A percentile compares a stretch with the other conserved stretches of the same genome.
Conservation (phyloP, 495 filamentous ascomycete genomes). For the Acidomyces sp. region DNA sequence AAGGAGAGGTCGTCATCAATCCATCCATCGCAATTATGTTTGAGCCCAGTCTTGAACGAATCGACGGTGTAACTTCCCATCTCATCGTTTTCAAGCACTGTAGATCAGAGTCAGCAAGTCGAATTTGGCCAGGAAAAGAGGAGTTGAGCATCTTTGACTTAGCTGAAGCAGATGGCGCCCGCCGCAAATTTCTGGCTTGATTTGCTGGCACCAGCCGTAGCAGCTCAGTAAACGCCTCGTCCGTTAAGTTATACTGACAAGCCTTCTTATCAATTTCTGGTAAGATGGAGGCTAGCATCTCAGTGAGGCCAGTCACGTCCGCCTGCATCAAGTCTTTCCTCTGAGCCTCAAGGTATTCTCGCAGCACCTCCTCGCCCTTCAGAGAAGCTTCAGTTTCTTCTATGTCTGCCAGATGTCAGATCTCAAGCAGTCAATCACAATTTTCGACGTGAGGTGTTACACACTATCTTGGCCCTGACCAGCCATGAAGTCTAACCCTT, state of each 20-base stretch:
- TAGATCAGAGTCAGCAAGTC: not conserved
- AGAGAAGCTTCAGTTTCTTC: conserved; percentile 13
- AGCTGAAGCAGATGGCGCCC: too few relatives aligned
- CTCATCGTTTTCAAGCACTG: conserved; percentile 2
- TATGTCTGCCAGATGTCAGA: conserved; percentile 6
- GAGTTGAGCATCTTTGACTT: too few relatives aligned
- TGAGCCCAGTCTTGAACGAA: conserved; percentile 12
- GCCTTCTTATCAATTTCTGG: conserved; percentile 15
- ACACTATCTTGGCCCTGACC: conserved; percentile 20
- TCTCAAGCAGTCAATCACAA: not conserved
- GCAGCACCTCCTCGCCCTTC: conserved; percentile 12
- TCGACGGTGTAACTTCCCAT: conserved; percentile 3
- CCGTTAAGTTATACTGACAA: not conserved
- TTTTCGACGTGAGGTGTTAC: not conserved
- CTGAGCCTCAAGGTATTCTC: conserved; percentile 3
- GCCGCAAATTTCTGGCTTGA: too few relatives aligned
- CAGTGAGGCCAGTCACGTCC: conserved; percentile 4
- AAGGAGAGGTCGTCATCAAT: conserved; percentile 16
- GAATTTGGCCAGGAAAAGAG: too few relatives aligned
- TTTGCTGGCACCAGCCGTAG: too few relatives aligned
- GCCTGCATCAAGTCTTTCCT: conserved; percentile 7
- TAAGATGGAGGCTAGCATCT: conserved; percentile 11
- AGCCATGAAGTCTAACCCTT: conserved; percentile 15
- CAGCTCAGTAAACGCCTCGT: too few relatives aligned
- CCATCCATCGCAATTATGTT: conserved; percentile 15